Evolutionary conservation across 2,329 filamentous ascomycete genomes (phyloP).

Genomic region (Colletotrichum endophyticum): DNA sequence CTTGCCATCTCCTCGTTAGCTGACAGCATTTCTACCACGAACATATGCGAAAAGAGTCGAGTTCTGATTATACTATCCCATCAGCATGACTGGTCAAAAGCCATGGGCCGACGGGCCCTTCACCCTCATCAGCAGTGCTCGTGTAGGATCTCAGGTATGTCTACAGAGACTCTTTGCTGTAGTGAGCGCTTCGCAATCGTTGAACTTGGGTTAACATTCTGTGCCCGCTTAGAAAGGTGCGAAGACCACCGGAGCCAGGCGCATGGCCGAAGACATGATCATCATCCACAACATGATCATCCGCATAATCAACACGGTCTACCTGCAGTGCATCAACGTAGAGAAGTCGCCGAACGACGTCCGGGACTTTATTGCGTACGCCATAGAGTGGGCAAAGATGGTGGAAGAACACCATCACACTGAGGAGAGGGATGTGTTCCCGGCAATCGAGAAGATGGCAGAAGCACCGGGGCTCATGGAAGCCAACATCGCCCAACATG

Average conservation of each 20-base stretch:
- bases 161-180: not conserved
- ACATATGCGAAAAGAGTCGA: not conserved
- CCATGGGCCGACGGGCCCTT: constrained; percentile 39
- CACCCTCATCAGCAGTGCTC: constrained; percentile 30
- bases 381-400: constrained; percentile 24
- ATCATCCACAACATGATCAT: constrained; percentile 35
- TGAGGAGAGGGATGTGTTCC: constrained; percentile 38
- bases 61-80: not conserved
- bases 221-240: constrained; percentile 17
- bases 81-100: constrained; percentile 15
- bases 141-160: constrained; percentile 26
- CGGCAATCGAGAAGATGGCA: constrained; percentile 31
- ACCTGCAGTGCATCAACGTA: constrained; percentile 28
- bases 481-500: constrained; percentile 37
- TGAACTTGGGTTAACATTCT: not conserved
- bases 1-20: not conserved
- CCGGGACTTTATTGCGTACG: constrained; percentile 32
- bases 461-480: constrained; percentile 32
- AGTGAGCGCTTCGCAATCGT: not conserved
- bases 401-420: constrained; percentile 34
- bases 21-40: not conserved
- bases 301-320: constrained; percentile 31
- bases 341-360: constrained; percentile 25
- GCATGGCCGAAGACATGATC: constrained; percentile 33
- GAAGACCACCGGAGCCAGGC: constrained; percentile 22